Evolutionary conservation across 345 rosid species (phyloP).

Genomic region (Camelina hispida): DNA sequence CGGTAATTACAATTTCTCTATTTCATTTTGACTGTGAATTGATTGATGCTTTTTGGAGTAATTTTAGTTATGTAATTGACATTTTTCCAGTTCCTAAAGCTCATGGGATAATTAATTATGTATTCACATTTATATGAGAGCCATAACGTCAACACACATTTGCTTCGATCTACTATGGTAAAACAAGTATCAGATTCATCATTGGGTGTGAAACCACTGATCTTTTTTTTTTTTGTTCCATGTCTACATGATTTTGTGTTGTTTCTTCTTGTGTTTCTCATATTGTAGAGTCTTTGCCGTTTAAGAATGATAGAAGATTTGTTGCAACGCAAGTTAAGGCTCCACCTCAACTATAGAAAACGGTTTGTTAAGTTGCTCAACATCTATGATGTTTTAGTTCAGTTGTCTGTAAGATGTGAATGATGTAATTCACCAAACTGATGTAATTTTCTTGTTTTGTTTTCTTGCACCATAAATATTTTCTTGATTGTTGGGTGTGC

Average conservation of each 20-base stretch:
- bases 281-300: conserved; percentile 55
- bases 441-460: too few species aligned
- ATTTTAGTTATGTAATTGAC: conserved; percentile 36
- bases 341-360: conserved; percentile 67
- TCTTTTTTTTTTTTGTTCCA: not conserved
- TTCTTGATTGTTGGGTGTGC: too few species aligned
- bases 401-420: too few species aligned
- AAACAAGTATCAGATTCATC: conserved; percentile 14
- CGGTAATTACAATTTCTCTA: conserved; percentile 47
- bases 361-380: conserved; percentile 53
- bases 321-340: conserved; percentile 60
- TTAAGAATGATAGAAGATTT: conserved; percentile 52
- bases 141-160: conserved; percentile 43
- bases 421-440: too few species aligned
- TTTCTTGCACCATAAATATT: too few species aligned
- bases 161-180: conserved; percentile 65
- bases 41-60: not conserved
- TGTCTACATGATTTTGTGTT: not conserved
- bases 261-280: conserved; percentile 24
- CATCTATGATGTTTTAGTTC: not conserved
- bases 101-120: conserved; percentile 35
- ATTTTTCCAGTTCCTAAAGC: conserved; percentile 50
- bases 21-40: not conserved
- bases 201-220: conserved; percentile 12
- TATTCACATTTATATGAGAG: conserved; percentile 51